Conservation (phyloP, 2,329 filamentous ascomycete species). For the Lachnellula suecica region DNA sequence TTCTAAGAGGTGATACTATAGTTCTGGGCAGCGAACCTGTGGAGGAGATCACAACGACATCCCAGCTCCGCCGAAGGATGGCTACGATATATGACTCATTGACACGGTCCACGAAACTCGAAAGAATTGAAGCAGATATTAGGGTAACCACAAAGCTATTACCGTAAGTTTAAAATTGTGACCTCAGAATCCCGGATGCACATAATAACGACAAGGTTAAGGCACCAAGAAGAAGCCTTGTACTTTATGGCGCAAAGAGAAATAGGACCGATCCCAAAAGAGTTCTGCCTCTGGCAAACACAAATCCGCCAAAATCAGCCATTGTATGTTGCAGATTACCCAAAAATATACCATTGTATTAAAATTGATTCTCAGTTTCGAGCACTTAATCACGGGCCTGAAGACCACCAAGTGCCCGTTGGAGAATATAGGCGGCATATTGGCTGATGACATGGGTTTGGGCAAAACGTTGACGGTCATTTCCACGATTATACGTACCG, state of each 20-base stretch:
- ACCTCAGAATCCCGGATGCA: not conserved
- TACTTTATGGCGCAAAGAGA: slow-evolving; percentile 41
- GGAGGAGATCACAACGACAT: not conserved
- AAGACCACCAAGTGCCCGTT: slow-evolving; percentile 55
- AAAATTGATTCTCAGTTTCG: slow-evolving; percentile 46
- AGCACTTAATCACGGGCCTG: slow-evolving; percentile 79
- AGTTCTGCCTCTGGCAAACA: slow-evolving; percentile 35
- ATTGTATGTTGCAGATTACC: not conserved
- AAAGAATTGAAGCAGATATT: slow-evolving; percentile 12
- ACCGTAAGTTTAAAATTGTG: slow-evolving; percentile 7
- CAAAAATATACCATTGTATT: not conserved
- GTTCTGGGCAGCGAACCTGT: not conserved
- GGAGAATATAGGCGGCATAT: slow-evolving; percentile 59
- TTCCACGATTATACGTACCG: slow-evolving; percentile 43
- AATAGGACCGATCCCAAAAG: slow-evolving; percentile 32
- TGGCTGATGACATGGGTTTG: slow-evolving; percentile 59
- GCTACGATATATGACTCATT: slow-evolving; percentile 13
- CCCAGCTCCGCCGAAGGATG: not conserved
- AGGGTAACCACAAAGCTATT: slow-evolving; percentile 8
- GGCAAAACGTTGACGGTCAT: slow-evolving; percentile 51
- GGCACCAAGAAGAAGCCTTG: slow-evolving; percentile 39
- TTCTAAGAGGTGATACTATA: not conserved
- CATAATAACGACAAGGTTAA: slow-evolving; percentile 15
- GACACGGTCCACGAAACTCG: slow-evolving; percentile 15
- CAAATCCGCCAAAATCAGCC: slow-evolving; percentile 23